phyloP scores from a whole-genome alignment of 1,284 basidiomycete genomes.

The Phylloporus sp. region DNA sequence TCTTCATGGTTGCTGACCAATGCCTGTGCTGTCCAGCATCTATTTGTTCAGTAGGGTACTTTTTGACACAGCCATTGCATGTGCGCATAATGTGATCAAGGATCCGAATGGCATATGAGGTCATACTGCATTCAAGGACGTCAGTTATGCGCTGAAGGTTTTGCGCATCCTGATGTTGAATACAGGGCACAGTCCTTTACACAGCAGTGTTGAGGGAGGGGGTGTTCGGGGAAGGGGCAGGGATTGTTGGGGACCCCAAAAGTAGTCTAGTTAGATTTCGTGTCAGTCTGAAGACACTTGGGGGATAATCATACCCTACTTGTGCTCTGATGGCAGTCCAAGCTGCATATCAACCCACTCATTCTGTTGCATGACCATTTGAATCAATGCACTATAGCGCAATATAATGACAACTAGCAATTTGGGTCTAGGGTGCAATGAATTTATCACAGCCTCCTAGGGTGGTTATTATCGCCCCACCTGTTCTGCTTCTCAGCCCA shows the following conservation, averaged over 20 bases:
- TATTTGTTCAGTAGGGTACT: slow-evolving; percentile 63
- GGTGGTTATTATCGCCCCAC: too few species aligned
- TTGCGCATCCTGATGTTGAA: slow-evolving; percentile 41
- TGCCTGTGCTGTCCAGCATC: slow-evolving; percentile 54
- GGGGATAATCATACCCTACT: slow-evolving; percentile 92
- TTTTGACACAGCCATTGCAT: slow-evolving; percentile 65
- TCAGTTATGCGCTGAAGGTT: slow-evolving; percentile 53
- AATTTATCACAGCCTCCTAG: too few species aligned
- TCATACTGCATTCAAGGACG: slow-evolving; percentile 51
- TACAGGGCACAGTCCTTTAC: slow-evolving; percentile 35
- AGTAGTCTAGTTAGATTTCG: too few species aligned
- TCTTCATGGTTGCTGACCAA: slow-evolving; percentile 27
- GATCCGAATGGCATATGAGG: slow-evolving; percentile 53
- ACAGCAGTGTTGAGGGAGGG: slow-evolving; percentile 39
- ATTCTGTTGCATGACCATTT: slow-evolving; percentile 91
- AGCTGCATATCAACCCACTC: slow-evolving; percentile 53
- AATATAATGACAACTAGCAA: too few species aligned
- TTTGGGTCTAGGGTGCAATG: too few species aligned
- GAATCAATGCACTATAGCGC: slow-evolving; percentile 91
- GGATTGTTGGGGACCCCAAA: too few species aligned
- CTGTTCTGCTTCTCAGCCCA: too few species aligned
- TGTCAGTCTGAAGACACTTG: too few species aligned
- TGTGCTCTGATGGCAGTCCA: slow-evolving; percentile 41
- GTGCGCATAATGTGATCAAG: slow-evolving; percentile 60
- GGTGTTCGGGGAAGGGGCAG: too few species aligned